A percentile compares a stretch with the other conserved stretches of the same genome.
Evolutionary conservation across 495 filamentous ascomycete species (phyloP).

Genomic region (Talaromyces liani): DNA sequence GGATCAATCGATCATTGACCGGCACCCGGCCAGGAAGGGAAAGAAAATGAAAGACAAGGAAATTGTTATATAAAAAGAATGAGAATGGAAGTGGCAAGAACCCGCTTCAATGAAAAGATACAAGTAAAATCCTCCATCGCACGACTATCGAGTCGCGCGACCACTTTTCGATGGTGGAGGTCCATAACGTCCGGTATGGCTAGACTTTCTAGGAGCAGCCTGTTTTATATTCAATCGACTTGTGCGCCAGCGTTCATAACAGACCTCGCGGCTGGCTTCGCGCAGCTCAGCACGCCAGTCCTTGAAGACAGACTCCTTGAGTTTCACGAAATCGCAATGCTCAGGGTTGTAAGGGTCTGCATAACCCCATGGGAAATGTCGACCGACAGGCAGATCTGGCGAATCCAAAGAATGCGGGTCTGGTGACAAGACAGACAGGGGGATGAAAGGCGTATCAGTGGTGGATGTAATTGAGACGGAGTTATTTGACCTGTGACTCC

Average conservation of each 20-base stretch:
- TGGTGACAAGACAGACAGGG: slow-evolving; percentile 88
- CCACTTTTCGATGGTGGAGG: slow-evolving; percentile 5
- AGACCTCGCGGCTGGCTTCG: slow-evolving; percentile 83
- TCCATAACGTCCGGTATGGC: slow-evolving; percentile 6
- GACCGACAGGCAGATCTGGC: slow-evolving; percentile 51
- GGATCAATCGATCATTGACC: background rate
- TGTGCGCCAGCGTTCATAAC: slow-evolving; percentile 96
- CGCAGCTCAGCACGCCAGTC: slow-evolving; percentile 91
- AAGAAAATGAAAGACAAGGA: background rate
- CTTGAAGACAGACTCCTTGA: slow-evolving; percentile 85
- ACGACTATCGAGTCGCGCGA: slow-evolving; percentile 6
- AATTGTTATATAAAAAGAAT: background rate
- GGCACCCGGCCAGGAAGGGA: background rate
- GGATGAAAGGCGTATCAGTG: slow-evolving; percentile 38
- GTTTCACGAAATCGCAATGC: slow-evolving; percentile 89
- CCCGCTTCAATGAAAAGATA: background rate
- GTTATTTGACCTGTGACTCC: slow-evolving; percentile 20
- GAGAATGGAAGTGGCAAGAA: background rate
- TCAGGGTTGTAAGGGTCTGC: slow-evolving; percentile 83
- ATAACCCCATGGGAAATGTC: slow-evolving; percentile 93
- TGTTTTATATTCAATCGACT: slow-evolving; percentile 47
- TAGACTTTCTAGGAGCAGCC: background rate
- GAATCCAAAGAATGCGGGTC: slow-evolving; percentile 77
- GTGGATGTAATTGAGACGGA: slow-evolving; percentile 15
- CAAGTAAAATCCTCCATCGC: background rate